Evolutionary conservation across 306 rosid species (phyloP), one percentile per base, ranked within the genome.

Genomic region (Crotalaria pallida): DNA sequence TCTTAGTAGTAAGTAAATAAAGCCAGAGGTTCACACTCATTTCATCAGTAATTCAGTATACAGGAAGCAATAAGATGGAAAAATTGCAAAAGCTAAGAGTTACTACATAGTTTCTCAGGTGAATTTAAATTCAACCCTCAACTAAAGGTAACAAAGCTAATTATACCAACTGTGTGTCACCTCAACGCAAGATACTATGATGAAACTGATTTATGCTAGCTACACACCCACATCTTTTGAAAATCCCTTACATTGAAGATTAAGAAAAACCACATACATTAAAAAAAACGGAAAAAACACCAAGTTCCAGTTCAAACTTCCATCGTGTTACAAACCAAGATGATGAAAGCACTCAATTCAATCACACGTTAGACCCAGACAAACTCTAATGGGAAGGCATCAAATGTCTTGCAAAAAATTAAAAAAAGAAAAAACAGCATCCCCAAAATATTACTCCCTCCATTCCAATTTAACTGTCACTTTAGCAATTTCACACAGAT

Each of bases 231-330:
- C 21, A 29, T 15, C 57, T 47, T 15, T 4, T 13, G 58, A 16
- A 36, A 63, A 17, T 24, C 27, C 55, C 8, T 45, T 18, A 58
- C 0, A 27, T 31, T 29, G 17, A 36, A 51, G 44, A 68, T 52
- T 13, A 23, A 21, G 23, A n/a, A n/a, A n/a, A n/a, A 31, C 24
- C 23, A 13, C 29, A 21, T 33, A 24, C 3, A 4, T 9, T 33
- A 10, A 8, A 45, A 65, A 29, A 65, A 65, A 15, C 53, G 60
- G 36, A 22, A 43, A 67, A 67, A 36, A 9, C 41, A 23, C 57
- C 11, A 67, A 33, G 38, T 50, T 33, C 64, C 27, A 76, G 38
- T 70, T 16, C 57, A 56, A 57, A 50, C 34, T 57, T 58, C 55
- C 48, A 50, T 16, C 0, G 7, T 36, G 10, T 6, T 3, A 58